Base-by-base conservation (phyloP, 2,329 filamentous ascomycete genomes). In the Calonectria pseudoturangicola region DNA sequence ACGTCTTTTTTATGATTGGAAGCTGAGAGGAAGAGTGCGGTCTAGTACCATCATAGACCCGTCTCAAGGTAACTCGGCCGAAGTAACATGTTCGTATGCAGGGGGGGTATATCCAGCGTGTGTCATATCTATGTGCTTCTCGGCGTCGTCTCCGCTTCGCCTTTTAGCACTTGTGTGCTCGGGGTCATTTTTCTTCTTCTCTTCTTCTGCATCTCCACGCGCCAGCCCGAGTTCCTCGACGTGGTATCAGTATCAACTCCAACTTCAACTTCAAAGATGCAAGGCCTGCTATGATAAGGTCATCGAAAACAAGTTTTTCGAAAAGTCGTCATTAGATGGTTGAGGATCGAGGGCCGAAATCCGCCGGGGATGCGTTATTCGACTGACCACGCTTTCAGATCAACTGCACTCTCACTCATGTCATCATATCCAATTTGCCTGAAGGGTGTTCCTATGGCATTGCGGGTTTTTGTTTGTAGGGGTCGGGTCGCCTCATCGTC, bases 91-190 rank as follows among this genome's bases (percentile, higher is more conserved):
- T 79, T 79, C 77, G 75, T 79, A 79, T 79, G 78, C 74, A 78
- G 75, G 77, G 77, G 74, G 77, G 78, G 78, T 79, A 79, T 79
- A 79, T 79, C 78, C 78, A 79, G 78, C 78, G 76, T 79, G 76
- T 79, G 72, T 79, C 78, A 78, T 79, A 77, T 79, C 78, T 79
- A 79, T 79, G 77, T 79, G 78, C 76, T 74, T 72, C 72, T 65
- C 76, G 76, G 77, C 77, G 73, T 77, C 70, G 72, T 76, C 68
- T 77, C 66, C 63, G 74, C 70, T 51, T 75, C 74, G 73, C 77
- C 77, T 76, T 72, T 73, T 74, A 62, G 76, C 77, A 79, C 77
- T 74, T 67, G 33, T 64, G 65, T 68, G 51, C 65, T 68, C 71
- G 60, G 64, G 50, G 72, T 68, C 43, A 72, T 56, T 74, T 62